A percentile compares a stretch with the other conserved stretches of the same genome.
Conservation (phyloP, 176 grass and related monocot genomes). For the Leersia perrieri region DNA sequence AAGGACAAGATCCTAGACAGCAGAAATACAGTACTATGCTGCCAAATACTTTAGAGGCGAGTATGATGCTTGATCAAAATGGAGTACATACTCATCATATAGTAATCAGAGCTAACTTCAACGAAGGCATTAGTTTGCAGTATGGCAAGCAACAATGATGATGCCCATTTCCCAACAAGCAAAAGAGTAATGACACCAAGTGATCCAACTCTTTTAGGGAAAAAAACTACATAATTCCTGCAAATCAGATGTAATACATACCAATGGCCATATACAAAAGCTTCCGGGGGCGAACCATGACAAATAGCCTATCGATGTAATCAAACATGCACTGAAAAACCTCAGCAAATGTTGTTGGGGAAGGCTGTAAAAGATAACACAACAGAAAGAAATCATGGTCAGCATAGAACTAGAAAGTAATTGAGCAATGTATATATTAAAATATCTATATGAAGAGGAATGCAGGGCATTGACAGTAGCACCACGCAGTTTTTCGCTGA, state of each 20-base stretch:
- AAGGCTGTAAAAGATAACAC: constrained; percentile 53
- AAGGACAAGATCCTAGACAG: background rate
- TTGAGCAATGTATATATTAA: background rate
- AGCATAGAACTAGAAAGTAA: background rate
- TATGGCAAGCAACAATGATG: background rate
- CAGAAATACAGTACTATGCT: constrained; percentile 8
- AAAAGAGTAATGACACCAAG: background rate
- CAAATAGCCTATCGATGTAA: constrained; percentile 90
- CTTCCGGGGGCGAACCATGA: constrained; percentile 92
- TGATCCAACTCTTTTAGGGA: background rate
- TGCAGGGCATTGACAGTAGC: background rate
- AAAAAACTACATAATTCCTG: constrained; percentile 8
- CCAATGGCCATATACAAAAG: constrained; percentile 98
- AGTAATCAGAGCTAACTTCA: constrained; percentile 20
- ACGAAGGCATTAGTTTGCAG: background rate
- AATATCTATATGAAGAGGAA: background rate
- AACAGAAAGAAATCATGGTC: constrained; percentile 13
- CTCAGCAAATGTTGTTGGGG: constrained; percentile 86
- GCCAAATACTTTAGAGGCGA: background rate
- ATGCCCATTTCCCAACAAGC: background rate
- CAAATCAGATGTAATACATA: constrained; percentile 30
- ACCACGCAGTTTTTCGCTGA: too few species aligned
- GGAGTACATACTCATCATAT: background rate
- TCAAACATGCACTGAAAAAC: constrained; percentile 98
- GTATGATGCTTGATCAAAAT: background rate